Evolutionary conservation across 2,329 filamentous ascomycete species (phyloP).

Genomic region (Colletotrichum sp.): DNA sequence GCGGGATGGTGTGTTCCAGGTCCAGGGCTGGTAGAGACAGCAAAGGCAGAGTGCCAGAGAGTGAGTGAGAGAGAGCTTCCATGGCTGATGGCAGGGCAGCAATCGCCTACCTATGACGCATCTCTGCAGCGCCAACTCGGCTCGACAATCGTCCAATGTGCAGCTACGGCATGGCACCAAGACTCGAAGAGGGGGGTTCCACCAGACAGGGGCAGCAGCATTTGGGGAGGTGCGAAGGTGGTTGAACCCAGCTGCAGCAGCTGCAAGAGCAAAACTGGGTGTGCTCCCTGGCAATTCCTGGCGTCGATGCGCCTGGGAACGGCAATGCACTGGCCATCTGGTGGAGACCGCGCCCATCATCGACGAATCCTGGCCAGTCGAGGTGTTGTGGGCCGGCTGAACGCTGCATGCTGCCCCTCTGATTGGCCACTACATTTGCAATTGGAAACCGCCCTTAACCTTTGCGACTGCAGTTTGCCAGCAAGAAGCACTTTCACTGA

Average conservation of each 20-base stretch:
- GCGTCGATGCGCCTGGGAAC: slow-evolving; percentile 16
- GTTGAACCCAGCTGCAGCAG: background rate
- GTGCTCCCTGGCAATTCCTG: slow-evolving; percentile 1
- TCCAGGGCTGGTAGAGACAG: background rate
- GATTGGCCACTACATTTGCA: background rate
- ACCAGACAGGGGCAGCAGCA: background rate
- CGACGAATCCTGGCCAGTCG: slow-evolving; percentile 1
- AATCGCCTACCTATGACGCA: slow-evolving; percentile 8
- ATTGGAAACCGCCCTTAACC: slow-evolving; percentile 6
- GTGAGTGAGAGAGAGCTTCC: background rate
- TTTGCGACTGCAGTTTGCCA: background rate
- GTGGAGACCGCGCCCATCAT: background rate
- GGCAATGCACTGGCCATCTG: background rate
- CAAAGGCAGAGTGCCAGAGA: background rate
- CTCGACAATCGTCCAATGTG: background rate
- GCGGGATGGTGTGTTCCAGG: slow-evolving; percentile 8
- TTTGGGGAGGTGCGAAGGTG: background rate
- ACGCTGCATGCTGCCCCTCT: background rate
- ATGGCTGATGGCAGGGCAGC: background rate
- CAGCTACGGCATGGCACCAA: background rate
- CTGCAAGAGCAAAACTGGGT: too few relatives aligned
- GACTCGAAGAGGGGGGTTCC: background rate
- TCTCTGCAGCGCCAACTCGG: slow-evolving; percentile 1
- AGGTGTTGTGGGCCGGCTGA: slow-evolving; percentile 7
- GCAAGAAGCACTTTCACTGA: background rate